Evolutionary conservation across 108 stramenopile species (phyloP), one percentile per base, ranked within the genome.

Genomic region (Skeletonema costatum): DNA sequence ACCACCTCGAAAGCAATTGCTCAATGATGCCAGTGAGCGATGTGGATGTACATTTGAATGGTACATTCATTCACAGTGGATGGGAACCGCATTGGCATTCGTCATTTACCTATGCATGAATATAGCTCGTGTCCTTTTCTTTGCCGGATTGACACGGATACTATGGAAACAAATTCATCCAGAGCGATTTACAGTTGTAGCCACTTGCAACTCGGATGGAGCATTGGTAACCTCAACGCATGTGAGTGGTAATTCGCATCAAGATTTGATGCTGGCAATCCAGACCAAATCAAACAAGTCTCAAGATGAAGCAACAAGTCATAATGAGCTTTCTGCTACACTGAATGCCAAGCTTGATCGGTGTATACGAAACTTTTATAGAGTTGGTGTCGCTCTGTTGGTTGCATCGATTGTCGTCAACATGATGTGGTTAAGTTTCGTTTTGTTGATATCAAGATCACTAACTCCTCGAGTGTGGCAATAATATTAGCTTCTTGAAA

Each of bases 11-110:
- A 80, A 79, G 60, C 50, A 53, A 21, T 32, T 61, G 46, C 58
- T 87, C 68, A 71, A 44, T 19, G 32, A 35, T 10, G 50, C 41
- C 7, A 70, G 66, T 35, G 77, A 80, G 48, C 19, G 51, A 31
- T 84, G 86, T 31, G 83, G 86, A 32, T 87, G 86, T 42, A 73
- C 71, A 2, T 31, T 74, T 29, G 86, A 87, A 64, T 87, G 86
- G 86, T 76, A 64, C 13, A 64, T 81, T 50, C 86, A 87, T 64
- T 85, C 83, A 0, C 60, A 84, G 25, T 82, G 80, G 86, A 70
- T 85, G 42, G 70, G 77, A 66, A 64, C 66, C 16, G 66, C 74
- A 46, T 53, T 87, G 60, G 78, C 84, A 14, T 59, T 85, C 53
- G 46, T 84, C 13, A 30, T 86, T 31, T 87, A 78, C 65, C 25